These are phyloP conservation scores for Rhynchosporium secalis DNA, from an alignment of 2,329 filamentous ascomycete species.

Conservation along the genomic window DNA sequence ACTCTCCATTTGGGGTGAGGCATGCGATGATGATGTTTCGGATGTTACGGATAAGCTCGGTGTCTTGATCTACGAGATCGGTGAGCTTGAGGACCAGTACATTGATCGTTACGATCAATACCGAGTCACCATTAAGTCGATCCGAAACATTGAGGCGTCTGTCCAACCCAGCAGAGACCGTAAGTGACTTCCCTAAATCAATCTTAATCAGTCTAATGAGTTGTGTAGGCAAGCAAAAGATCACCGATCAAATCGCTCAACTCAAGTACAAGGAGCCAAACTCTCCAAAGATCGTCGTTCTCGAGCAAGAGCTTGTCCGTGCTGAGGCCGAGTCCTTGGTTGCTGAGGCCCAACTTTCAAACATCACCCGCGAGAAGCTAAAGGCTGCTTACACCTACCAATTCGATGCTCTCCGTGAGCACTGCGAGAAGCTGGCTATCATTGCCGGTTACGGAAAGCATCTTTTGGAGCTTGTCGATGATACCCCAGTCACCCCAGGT, in stretches of 20 bases:
- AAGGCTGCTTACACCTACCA: conserved; percentile 98
- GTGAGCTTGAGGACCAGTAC: conserved; percentile 94
- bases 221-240: conserved; percentile 87
- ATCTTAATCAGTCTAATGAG: conserved; percentile 28
- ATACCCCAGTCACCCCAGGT: conserved; percentile 93
- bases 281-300: conserved; percentile 93
- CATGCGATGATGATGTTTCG: conserved; percentile 93
- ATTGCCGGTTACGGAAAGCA: conserved; percentile 98
- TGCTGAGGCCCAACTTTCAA: conserved; percentile 95
- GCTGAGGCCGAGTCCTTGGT: conserved; percentile 99
- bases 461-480: conserved; percentile 93
- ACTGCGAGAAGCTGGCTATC: conserved; percentile 97
- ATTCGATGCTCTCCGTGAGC: conserved; percentile 95
- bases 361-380: conserved; percentile 99
- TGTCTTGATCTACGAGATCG: conserved; percentile 89
- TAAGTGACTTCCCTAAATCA: conserved; percentile 48
- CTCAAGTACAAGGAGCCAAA: conserved; percentile 99
- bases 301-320: conserved; percentile 97
- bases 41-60: conserved; percentile 99
- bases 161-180: conserved; percentile 97
- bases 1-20: conserved; percentile 96
- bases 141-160: conserved; percentile 97
- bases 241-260: conserved; percentile 97
- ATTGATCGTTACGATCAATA: conserved; percentile 99
- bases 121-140: conserved; percentile 98